Conservation (phyloP, 768 basidiomycete species). For the Rhizopogon salebrosus region DNA sequence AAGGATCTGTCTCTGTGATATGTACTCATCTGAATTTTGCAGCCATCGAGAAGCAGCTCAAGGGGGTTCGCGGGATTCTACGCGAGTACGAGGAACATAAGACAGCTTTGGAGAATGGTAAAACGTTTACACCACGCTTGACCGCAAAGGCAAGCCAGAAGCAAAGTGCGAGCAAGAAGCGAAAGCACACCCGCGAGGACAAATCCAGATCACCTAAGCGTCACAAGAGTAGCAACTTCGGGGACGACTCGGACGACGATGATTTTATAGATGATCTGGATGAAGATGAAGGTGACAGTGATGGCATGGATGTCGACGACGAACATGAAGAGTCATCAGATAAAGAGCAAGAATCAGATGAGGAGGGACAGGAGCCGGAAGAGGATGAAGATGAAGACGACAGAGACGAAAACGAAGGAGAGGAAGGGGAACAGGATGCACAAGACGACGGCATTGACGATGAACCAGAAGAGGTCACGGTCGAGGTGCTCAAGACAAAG, state of each 20-base stretch:
- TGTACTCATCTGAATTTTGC: neutral
- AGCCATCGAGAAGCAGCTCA: constrained; percentile 39
- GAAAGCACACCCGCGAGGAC: constrained; percentile 40
- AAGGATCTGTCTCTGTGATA: neutral
- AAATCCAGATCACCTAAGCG: constrained; percentile 42
- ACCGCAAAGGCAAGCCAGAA: constrained; percentile 24
- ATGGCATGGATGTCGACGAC: constrained; percentile 8
- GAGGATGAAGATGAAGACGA: constrained; percentile 14
- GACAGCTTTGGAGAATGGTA: constrained; percentile 39
- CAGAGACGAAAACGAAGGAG: constrained; percentile 18
- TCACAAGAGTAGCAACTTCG: constrained; percentile 21
- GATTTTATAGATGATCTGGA: constrained; percentile 27
- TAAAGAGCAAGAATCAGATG: constrained; percentile 17
- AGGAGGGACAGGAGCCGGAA: constrained; percentile 14
- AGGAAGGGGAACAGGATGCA: constrained; percentile 12
- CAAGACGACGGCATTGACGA: constrained; percentile 15
- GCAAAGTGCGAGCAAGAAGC: constrained; percentile 34
- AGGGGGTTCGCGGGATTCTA: constrained; percentile 30
- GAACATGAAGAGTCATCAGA: constrained; percentile 1
- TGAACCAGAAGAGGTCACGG: constrained; percentile 36
- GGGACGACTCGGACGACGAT: constrained; percentile 26
- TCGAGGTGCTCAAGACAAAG: constrained; percentile 40
- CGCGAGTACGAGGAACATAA: constrained; percentile 42
- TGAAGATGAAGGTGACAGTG: constrained; percentile 14
- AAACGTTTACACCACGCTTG: constrained; percentile 37